Base-by-base conservation (phyloP, 768 basidiomycete species). In the Paxillus ammoniavirescens region DNA sequence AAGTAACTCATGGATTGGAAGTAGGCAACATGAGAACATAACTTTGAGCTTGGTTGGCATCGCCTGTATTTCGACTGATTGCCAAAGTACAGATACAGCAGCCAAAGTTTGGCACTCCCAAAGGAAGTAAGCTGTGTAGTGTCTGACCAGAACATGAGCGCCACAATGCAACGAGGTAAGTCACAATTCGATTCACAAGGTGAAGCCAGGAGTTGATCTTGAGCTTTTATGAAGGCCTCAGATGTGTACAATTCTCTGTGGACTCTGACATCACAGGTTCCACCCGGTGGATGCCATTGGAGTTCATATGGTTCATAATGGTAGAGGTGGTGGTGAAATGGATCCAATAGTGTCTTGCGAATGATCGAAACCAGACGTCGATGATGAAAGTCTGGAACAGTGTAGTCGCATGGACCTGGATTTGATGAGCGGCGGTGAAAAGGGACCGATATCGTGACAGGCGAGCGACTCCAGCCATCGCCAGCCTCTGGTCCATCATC, bases 51-150 rank as follows among this genome's bases (percentile, higher is more conserved):
- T 15, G 61, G 60, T 26, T 64, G 50, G 8, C 53, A 41, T 5
- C 60, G 48, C 5, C 4, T 33, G 42, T 67, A 67, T 35, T 69
- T 69, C 1, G 53, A 63, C 26, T 60, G 23, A 42, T 65, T 63
- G 6, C 61, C 65, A 55, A 63, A 59, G 17, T 30, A 54, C 18
- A 60, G 6, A 46, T 67, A 66, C 5, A 63, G n/a, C 4, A 64
- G 65, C 67, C 66, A 67, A 2, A 66, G 28, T n/a, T n/a, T n/a
- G n/a, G n/a, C n/a, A n/a, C n/a, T n/a, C n/a, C n/a, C n/a, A n/a
- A n/a, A n/a, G n/a, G n/a, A n/a, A n/a, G n/a, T n/a, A n/a, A n/a
- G n/a, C n/a, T n/a, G n/a, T n/a, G n/a, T n/a, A n/a, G n/a, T n/a
- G n/a, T n/a, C n/a, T n/a, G n/a, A n/a, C n/a, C n/a, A n/a, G n/a